Conservation (phyloP, 768 basidiomycete genomes). For the Termitomyces sp. region DNA sequence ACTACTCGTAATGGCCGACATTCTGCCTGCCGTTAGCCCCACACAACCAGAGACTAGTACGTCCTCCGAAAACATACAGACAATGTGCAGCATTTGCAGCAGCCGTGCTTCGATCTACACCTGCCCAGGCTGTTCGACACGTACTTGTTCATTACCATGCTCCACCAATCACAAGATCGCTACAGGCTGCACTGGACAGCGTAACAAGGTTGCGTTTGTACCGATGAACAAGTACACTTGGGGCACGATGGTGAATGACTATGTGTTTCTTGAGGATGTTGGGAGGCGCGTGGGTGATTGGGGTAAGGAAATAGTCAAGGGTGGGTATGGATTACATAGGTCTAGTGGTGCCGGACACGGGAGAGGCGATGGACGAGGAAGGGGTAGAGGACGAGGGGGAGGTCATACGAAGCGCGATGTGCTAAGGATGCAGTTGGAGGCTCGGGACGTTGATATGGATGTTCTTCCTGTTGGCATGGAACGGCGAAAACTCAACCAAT, state of each 20-base stretch:
- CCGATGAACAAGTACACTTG: slow-evolving; percentile 82
- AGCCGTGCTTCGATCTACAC: slow-evolving; percentile 55
- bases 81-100: slow-evolving; percentile 47
- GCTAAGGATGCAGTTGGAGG: slow-evolving; percentile 63
- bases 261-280: slow-evolving; percentile 79
- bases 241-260: slow-evolving; percentile 89
- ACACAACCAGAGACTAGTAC: slow-evolving; percentile 11
- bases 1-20: slow-evolving; percentile 6
- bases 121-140: slow-evolving; percentile 69
- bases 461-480: slow-evolving; percentile 82
- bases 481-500: slow-evolving; percentile 69
- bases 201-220: slow-evolving; percentile 69
- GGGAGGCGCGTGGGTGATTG: slow-evolving; percentile 69
- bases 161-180: slow-evolving; percentile 61
- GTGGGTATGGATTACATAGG: slow-evolving; percentile 43
- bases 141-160: slow-evolving; percentile 71
- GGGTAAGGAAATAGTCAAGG: slow-evolving; percentile 63
- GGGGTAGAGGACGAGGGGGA: slow-evolving; percentile 23
- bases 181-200: slow-evolving; percentile 62
- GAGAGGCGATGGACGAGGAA: slow-evolving; percentile 17
- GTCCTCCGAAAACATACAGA: slow-evolving; percentile 14
- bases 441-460: slow-evolving; percentile 67
- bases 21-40: neutral
- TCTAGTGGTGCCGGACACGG: slow-evolving; percentile 14
- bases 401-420: slow-evolving; percentile 57